A percentile compares a stretch with the other conserved stretches of the same genome.
Conservation (phyloP, 768 basidiomycete genomes). For the Pleurotus salmoneostramineus region DNA sequence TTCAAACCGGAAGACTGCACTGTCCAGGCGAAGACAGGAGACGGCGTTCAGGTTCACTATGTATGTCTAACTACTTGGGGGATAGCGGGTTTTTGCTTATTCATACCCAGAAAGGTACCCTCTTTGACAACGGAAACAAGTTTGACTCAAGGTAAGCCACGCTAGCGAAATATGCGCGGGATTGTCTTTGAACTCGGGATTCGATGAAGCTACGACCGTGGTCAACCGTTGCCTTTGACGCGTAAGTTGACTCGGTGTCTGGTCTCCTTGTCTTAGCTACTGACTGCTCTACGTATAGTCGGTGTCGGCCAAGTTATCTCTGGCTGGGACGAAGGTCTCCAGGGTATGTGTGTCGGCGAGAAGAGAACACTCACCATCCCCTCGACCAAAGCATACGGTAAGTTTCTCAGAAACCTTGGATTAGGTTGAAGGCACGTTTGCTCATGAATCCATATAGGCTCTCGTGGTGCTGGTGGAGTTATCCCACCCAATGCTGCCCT, state of each 20-base stretch:
- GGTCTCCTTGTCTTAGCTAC: neutral
- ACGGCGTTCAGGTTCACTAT: slow-evolving; percentile 73
- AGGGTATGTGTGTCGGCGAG: slow-evolving; percentile 84
- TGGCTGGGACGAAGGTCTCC: slow-evolving; percentile 84
- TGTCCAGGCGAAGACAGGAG: slow-evolving; percentile 53
- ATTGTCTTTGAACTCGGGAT: neutral
- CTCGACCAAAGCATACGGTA: slow-evolving; percentile 76
- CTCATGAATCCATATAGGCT: slow-evolving; percentile 36
- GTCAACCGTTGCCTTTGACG: slow-evolving; percentile 70
- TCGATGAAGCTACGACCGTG: slow-evolving; percentile 59
- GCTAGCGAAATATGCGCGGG: neutral
- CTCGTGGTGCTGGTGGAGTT: slow-evolving; percentile 67
- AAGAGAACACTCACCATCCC: slow-evolving; percentile 90
- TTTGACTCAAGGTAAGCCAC: slow-evolving; percentile 81
- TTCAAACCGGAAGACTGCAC: slow-evolving; percentile 55
- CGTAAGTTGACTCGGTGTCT: slow-evolving; percentile 39
- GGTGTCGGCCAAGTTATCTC: slow-evolving; percentile 79
- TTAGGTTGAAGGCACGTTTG: neutral
- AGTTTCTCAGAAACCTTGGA: slow-evolving; percentile 21
- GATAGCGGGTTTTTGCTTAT: neutral
- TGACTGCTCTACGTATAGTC: slow-evolving; percentile 36
- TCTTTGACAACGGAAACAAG: slow-evolving; percentile 71
- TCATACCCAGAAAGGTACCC: slow-evolving; percentile 63
- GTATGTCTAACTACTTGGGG: slow-evolving; percentile 31
- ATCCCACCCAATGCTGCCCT: slow-evolving; percentile 81